Base-by-base conservation (phyloP, 345 rosid species). In the Linum lewisii region DNA sequence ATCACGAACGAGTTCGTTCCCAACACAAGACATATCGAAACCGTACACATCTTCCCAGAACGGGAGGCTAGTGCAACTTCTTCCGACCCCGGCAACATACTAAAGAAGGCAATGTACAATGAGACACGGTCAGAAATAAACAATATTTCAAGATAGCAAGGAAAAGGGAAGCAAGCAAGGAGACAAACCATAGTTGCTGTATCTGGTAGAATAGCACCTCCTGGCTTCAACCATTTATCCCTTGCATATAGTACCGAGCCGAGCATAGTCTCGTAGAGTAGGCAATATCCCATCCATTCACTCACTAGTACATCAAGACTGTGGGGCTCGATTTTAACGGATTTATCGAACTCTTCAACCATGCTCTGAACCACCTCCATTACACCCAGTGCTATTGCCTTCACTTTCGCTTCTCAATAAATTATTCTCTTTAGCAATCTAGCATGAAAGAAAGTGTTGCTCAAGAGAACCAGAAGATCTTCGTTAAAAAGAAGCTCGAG, bases 241-340 rank as follows among this genome's bases (percentile, higher is more conserved):
- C 99, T 82, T 58, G 97, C 99, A 76, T 67, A 80, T 54, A 93
- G 95, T 67, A 93, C 94, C 24, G 99, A 93, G 68, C 72, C 79
- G 36, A 93, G 91, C 97, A 93, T 93, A 62, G 99, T 71, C 82
- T 93, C 99, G 1, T 87, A 88, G 6, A 93, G 79, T 57, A 93
- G 70, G 81, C 99, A 89, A 66, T 93, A 93, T 65, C 99, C 97
- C 99, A 93, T 93, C 99, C 99, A 93, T 73, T 93, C 99, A 61
- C 97, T 93, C 66, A 89, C 74, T 65, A 89, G 69, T 54, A 89
- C 78, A 74, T 93, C 99, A 11, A 79, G 71, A 63, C 84, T 82
- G 13, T 77, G 84, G 14, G 88, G 88, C 76, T 88, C 81, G 60
- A 91, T 82, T 66, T 77, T 59, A 55, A 80, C 59, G 29, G 74